A percentile compares a stretch with the other conserved stretches of the same genome.
These are phyloP conservation scores for Orbilia quercus DNA, from an alignment of 2,329 filamentous ascomycete genomes.

Conservation along the genomic window DNA sequence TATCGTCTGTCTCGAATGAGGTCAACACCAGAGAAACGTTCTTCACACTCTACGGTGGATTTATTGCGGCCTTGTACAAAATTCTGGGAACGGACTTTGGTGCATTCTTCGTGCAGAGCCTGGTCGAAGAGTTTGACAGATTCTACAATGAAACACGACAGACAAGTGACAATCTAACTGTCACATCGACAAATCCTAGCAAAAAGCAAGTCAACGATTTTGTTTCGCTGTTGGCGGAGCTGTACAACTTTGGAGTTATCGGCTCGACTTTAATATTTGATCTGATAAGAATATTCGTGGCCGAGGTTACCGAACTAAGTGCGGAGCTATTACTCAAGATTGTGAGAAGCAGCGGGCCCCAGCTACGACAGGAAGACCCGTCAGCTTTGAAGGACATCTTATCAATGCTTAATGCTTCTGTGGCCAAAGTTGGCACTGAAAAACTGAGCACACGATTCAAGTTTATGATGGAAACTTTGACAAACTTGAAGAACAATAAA, in stretches of 20 bases:
- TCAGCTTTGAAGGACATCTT: constrained; percentile 90
- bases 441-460: constrained; percentile 87
- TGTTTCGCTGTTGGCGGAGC: constrained; percentile 81
- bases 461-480: constrained; percentile 98
- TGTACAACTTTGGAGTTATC: constrained; percentile 93
- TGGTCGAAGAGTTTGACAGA: constrained; percentile 79
- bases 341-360: constrained; percentile 81
- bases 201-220: constrained; percentile 71
- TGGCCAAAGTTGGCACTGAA: constrained; percentile 74
- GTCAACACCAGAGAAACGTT: constrained; percentile 86
- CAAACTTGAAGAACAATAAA: constrained; percentile 95
- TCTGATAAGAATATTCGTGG: constrained; percentile 82
- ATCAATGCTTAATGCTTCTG: constrained; percentile 77
- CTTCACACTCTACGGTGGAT: constrained; percentile 88
- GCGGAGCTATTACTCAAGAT: constrained; percentile 88
- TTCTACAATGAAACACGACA: constrained; percentile 27
- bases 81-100: constrained; percentile 89
- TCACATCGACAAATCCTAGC: constrained; percentile 14
- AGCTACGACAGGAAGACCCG: constrained; percentile 88
- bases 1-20: constrained; percentile 81
- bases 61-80: constrained; percentile 87
- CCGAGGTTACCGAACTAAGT: constrained; percentile 81
- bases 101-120: constrained; percentile 81
- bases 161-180: constrained; percentile 8
- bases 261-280: constrained; percentile 87